Evolutionary conservation across 129 eudicot genomes (phyloP), one percentile per base, ranked within the genome.

Genomic region (Calendula officinalis): DNA sequence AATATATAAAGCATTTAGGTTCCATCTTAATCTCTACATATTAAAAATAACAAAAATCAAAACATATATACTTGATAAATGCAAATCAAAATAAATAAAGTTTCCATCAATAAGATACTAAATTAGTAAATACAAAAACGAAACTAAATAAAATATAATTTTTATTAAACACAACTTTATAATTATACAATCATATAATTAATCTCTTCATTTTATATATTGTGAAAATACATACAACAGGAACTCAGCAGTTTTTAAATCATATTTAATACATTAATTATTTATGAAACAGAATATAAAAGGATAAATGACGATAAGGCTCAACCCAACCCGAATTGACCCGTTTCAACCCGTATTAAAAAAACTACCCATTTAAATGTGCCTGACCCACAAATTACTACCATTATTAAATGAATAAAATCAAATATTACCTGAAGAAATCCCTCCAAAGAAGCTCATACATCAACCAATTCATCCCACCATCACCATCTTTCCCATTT

Each of bases 371-470:
- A 44, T 44, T 44, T 11, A 8, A 13, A 43, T 13, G 13, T 0
- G 14, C n/a, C 49, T 8, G 8, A 11, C 49, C n/a, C 4, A 2
- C 4, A 13, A 45, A 45, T 6, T 10, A 27, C 57, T 46, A 47
- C 69, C 9, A 46, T 13, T 34, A 46, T 2, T 33, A 46, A 34
- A 64, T 5, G 4, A 66, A 17, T 1, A 5, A 7, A 52, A 40
- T 3, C 22, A 0, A 57, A 55, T 35, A 56, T 12, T 36, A 36
- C 96, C 98, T 92, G 84, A 92, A 92, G 75, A 92, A 92, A 70
- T 92, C 98, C 85, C 98, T 83, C 98, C 98, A 92, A 71, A 88
- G 41, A 46, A 92, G 83, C 86, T 88, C 96, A 69, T 83, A 92
- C 91, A 85, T 77, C 60, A 92, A 45, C 98, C 96, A 92, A 82